Base-by-base conservation (phyloP, 768 basidiomycete species). In the Lactarius psammicola region DNA sequence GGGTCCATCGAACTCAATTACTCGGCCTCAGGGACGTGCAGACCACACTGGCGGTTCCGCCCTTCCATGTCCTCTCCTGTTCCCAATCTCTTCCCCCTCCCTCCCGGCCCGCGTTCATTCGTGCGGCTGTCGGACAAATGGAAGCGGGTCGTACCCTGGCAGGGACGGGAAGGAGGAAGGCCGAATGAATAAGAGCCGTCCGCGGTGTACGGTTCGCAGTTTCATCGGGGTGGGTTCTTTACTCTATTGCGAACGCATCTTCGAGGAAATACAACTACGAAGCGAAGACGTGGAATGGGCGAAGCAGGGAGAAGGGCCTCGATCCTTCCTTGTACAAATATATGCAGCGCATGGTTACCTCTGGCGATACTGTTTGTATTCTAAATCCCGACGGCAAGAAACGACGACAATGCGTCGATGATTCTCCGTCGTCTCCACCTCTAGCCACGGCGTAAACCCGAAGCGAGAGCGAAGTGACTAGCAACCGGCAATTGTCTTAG, bases 331-430 rank as follows among this genome's bases (percentile, higher is more conserved):
- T 36, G 56, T 57, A 28, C 23, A 15, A 15, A 26, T n/a, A n/a
- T 49, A 57, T 46, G 20, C 26, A 40, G n/a, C 31, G 23, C 33
- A 60, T 28, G 55, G 44, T 51, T n/a, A 33, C 49, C 57, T 53
- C 56, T 20, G 28, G 49, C 60, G 55, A 60, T 30, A 40, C 42
- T 56, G 28, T 18, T 33, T 42, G 6, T 31, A 55, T 55, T 57
- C 56, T 46, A 62, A 49, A 36, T 33, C 13, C 65, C 56, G 46
- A 61, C 3, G 60, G 26, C 65, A 53, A 57, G 65, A 62, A 61
- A 51, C 58, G 49, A 62, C 68, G 61, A 68, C 7, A 64, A 59
- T 58, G 31, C 42, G 26, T 69, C 68, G 68, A 69, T 58, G 38
- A 68, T 69, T 69, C 66, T 36, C 68, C 68, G 56, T 38, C 60